Evolutionary conservation across 176 grass and related monocot genomes (phyloP), one percentile per base, ranked within the genome.

Genomic region (Triticum urartu): DNA sequence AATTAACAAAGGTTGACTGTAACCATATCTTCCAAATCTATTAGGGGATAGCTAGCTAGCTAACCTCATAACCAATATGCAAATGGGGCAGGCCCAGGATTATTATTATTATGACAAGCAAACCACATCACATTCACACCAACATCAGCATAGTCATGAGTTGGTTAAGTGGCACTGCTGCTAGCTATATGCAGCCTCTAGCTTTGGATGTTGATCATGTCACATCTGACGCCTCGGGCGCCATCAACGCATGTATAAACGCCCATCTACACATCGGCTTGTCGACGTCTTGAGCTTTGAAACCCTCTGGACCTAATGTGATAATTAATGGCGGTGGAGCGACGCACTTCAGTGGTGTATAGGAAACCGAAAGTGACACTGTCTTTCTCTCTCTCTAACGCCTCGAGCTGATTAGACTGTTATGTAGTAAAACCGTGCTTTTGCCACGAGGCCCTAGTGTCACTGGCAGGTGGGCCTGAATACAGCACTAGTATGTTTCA

Each of bases 91-190:
- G 40, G 39, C 22, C n/a, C 64, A 69, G 24, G 89, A 81, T 45
- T 30, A 81, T 45, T 45, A 45, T 10, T 45, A 45, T 10, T 85
- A 85, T 91, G 77, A 81, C 70, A 88, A 34, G 81, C 78, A 88
- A 81, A 54, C 89, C 79, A 58, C 68, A 89, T 48, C 82, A 80
- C 77, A 52, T 3, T 36, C 82, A 80, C 77, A 54, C 4, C 26
- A 85, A 25, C 70, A 86, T 52, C 70, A 60, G 33, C 45, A 68
- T 28, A 80, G 85, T 21, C 45, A 30, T 30, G 28, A 84, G 65
- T 83, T 84, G 39, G 85, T 84, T 69, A 80, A 79, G 80, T 34
- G 56, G 61, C 75, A 54, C 50, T 17, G 47, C 42, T 48, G 72
- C 72, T 67, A 63, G 43, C 77, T 32, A 60, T 56, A 81, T 64